These are phyloP conservation scores for Heterobasidion parviporum DNA, from an alignment of 1,284 basidiomycete species.

Conservation along the genomic window DNA sequence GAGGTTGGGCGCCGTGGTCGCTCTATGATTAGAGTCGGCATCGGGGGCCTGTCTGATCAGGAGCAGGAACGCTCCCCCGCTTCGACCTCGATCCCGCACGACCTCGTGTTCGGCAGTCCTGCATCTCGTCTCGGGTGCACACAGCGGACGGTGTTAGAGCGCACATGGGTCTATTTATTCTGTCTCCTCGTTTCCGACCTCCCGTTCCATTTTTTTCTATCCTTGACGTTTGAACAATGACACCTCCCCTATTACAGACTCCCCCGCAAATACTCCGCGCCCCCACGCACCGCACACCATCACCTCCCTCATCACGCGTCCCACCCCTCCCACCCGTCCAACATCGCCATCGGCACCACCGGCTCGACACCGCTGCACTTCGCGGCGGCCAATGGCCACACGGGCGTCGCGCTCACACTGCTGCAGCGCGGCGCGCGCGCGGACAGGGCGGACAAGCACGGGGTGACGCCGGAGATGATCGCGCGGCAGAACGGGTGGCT, in stretches of 20 bases:
- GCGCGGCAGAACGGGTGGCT: constrained; percentile 64
- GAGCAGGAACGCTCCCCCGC: no score
- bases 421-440: constrained; percentile 76
- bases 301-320: constrained; percentile 75
- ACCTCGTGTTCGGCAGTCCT: no score
- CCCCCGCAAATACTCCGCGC: constrained; percentile 48
- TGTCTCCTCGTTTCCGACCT: not conserved
- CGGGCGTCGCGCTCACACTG: constrained; percentile 63
- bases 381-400: constrained; percentile 87
- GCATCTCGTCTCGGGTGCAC: no score
- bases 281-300: constrained; percentile 74
- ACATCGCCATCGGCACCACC: constrained; percentile 68
- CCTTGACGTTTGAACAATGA: not conserved
- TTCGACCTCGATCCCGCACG: no score
- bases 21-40: no score
- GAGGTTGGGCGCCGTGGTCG: no score
- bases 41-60: no score
- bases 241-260: not conserved
- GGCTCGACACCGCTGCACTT: constrained; percentile 93
- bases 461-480: constrained; percentile 68
- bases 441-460: constrained; percentile 78
- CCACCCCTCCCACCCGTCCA: constrained; percentile 53
- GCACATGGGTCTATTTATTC: not conserved
- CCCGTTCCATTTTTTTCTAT: not conserved
- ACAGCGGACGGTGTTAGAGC: no score